These are phyloP conservation scores for Solanum paucissectum DNA, from an alignment of 257 asterid genomes.

Conservation along the genomic window DNA sequence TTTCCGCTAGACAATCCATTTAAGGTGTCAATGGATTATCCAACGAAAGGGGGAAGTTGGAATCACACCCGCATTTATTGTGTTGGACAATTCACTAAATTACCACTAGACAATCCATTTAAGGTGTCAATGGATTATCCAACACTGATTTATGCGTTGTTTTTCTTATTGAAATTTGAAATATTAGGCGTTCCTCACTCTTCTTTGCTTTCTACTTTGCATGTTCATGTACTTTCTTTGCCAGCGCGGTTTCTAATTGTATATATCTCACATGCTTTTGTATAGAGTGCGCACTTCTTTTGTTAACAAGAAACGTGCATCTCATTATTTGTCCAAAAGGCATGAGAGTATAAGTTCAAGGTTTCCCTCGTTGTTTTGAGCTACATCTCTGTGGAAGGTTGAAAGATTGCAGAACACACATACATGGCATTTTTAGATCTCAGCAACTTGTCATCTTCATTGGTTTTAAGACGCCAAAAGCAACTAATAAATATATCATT, in stretches of 20 bases:
- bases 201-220: background rate
- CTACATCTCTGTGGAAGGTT: background rate
- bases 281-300: background rate
- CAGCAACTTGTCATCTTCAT: background rate
- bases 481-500: background rate
- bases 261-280: background rate
- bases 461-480: background rate
- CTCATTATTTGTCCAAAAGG: background rate
- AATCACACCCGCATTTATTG: background rate
- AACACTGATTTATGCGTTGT: background rate
- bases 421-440: background rate
- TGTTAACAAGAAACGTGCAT: background rate
- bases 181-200: background rate
- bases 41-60: background rate
- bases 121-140: background rate
- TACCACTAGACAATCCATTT: background rate
- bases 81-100: background rate
- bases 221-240: background rate
- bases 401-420: background rate
- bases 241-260: background rate
- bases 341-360: background rate
- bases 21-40: background rate
- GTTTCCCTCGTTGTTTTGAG: background rate
- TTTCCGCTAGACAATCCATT: background rate
- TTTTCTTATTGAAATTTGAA: background rate